Base-by-base conservation (phyloP, 805 yeast genomes). In the Saccharomycopsis sp. region DNA sequence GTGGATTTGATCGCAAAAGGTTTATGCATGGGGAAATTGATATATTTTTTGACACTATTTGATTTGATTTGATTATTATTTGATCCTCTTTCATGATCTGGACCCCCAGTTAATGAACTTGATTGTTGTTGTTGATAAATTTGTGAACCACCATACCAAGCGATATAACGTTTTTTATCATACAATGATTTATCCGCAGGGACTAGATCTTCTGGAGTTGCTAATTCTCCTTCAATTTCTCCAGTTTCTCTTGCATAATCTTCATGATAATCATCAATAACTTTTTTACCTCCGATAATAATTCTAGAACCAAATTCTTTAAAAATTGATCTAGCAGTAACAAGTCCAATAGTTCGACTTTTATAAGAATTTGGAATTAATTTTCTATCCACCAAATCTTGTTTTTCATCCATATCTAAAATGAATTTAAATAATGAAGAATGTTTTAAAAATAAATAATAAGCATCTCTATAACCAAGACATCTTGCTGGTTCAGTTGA, bases 401-500 rank as follows among this genome's bases (percentile, higher is more conserved):
- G 73, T 56, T 89, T 89, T 57, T 86, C 92, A n/a, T 74, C 82
- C 46, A 84, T 84, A 10, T 73, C 67, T 34, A 88, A 66, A 12
- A 82, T 75, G 47, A 80, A 73, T 55, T 89, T 86, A 63, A 71
- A 81, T 37, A 92, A 64, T 36, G 75, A 67, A 37, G 76, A 72
- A 61, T 83, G 89, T 31, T 82, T 78, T 53, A 81, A 83, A 60
- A 82, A 82, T 43, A 82, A 62, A 44, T 81, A 65, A 53, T 82
- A 82, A 8, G 87, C 78, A 55, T 82, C 94, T 42, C 92, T 41
- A 62, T 87, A 88, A 2, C 97, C 97, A 46, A 89, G 86, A 53
- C 89, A 76, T 51, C 97, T 72, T 1, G 98, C 96, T 2, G 96
- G 95, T 55, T 92, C 98, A 0, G 97, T 88, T 2, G 95, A 79